Evolutionary conservation across 805 yeast genomes (phyloP).

Genomic region (Spathaspora gorwiae): DNA sequence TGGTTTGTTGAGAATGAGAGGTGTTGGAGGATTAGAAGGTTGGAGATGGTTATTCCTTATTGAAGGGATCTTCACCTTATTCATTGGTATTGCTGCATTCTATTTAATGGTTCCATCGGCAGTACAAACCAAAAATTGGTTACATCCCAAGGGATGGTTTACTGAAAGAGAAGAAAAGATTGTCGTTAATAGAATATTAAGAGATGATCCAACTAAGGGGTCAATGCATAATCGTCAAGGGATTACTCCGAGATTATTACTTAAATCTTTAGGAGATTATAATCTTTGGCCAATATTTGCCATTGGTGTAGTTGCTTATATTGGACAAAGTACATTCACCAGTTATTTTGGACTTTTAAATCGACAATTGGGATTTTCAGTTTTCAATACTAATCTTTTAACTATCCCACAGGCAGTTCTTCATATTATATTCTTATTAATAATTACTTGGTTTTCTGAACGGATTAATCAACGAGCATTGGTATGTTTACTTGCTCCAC

Average conservation of each 20-base stretch:
- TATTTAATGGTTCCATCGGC: conserved; percentile 51
- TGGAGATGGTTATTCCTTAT: conserved; percentile 64
- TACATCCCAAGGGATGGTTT: conserved; percentile 44
- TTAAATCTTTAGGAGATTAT: conserved; percentile 41
- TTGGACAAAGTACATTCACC: conserved; percentile 15
- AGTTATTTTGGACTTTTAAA: conserved; percentile 9
- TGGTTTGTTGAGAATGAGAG: conserved; percentile 51
- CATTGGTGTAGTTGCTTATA: conserved; percentile 32
- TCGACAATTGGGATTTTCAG: conserved; percentile 18
- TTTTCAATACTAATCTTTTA: conserved; percentile 18
- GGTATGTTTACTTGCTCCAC: conserved; percentile 6
- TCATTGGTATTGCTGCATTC: conserved; percentile 43
- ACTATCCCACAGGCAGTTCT: conserved; percentile 21
- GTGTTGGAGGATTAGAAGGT: conserved; percentile 41
- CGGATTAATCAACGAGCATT: conserved; percentile 19
- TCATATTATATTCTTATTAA: conserved; percentile 30
- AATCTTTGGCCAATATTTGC: conserved; percentile 35
- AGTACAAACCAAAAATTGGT: conserved; percentile 46
- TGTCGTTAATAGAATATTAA: conserved; percentile 51
- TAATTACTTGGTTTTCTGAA: conserved; percentile 35
- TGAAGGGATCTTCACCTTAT: conserved; percentile 54
- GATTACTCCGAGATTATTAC: conserved; percentile 36
- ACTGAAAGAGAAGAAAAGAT: conserved; percentile 53
- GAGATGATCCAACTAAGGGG: conserved; percentile 61
- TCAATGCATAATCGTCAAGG: conserved; percentile 63